Conservation (phyloP, 2,329 filamentous ascomycete genomes). For the Zasmidium cellare region DNA sequence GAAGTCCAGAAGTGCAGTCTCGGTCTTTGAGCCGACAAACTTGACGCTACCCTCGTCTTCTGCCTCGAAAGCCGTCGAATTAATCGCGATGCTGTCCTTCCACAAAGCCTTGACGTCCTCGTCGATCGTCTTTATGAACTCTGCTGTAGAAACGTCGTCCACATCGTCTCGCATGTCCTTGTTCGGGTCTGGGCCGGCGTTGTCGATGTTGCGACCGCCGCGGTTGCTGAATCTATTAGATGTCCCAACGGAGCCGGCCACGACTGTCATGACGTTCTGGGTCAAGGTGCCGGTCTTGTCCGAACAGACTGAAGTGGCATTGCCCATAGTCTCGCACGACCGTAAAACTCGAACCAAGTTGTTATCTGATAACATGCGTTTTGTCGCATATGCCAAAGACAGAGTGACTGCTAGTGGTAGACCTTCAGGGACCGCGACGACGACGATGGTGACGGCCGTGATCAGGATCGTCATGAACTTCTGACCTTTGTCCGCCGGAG, state of each 20-base stretch:
- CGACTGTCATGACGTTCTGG: slow-evolving; percentile 74
- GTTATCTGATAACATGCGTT: slow-evolving; percentile 68
- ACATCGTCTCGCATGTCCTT: slow-evolving; percentile 36
- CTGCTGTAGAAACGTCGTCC: slow-evolving; percentile 52
- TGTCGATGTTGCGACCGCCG: slow-evolving; percentile 23
- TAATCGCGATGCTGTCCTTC: slow-evolving; percentile 65
- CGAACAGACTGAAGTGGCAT: slow-evolving; percentile 74
- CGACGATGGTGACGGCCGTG: slow-evolving; percentile 65
- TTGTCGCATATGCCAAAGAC: slow-evolving; percentile 67
- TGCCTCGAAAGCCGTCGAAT: slow-evolving; percentile 69
- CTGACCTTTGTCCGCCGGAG: slow-evolving; percentile 74
- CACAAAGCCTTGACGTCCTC: slow-evolving; percentile 57
- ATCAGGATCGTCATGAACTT: slow-evolving; percentile 65
- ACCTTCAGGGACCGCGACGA: slow-evolving; percentile 69
- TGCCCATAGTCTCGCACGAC: slow-evolving; percentile 71
- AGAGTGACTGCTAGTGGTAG: slow-evolving; percentile 68
- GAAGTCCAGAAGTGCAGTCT: slow-evolving; percentile 72
- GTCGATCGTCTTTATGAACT: slow-evolving; percentile 56
- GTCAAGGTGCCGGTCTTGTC: slow-evolving; percentile 77
- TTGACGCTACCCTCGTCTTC: slow-evolving; percentile 59
- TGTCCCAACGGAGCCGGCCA: slow-evolving; percentile 67
- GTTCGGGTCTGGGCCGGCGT: slow-evolving; percentile 25
- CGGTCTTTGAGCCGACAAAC: slow-evolving; percentile 76
- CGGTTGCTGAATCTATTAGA: slow-evolving; percentile 56
- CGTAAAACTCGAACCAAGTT: slow-evolving; percentile 68